Conservation (phyloP, 164 flowering plant species). For the Macadamia integrifolia region DNA sequence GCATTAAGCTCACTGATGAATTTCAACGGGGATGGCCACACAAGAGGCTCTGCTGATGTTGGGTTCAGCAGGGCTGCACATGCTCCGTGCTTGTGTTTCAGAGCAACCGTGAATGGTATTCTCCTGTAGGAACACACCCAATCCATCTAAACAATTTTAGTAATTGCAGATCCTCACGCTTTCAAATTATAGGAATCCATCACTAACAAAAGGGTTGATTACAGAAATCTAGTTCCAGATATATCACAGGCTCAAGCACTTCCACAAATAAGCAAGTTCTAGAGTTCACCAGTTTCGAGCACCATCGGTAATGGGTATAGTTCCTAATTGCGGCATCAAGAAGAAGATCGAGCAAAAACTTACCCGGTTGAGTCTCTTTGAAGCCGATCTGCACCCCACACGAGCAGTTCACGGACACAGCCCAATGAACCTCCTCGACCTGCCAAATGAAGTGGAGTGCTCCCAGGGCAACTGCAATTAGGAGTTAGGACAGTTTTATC, state of each 20-base stretch:
- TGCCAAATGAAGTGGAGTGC: conserved; percentile 57
- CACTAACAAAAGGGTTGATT: too few species aligned
- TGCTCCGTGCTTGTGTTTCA: conserved; percentile 34
- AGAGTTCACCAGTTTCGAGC: too few species aligned
- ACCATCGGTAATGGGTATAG: too few species aligned
- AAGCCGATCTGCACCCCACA: neutral
- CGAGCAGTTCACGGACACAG: neutral
- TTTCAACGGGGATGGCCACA: conserved; percentile 48
- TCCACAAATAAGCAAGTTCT: too few species aligned
- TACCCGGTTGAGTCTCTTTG: conserved; percentile 41
- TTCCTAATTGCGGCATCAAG: too few species aligned
- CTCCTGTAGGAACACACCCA: conserved; percentile 27
- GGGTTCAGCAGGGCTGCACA: conserved; percentile 52
- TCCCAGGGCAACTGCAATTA: conserved; percentile 37
- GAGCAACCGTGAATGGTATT: conserved; percentile 43
- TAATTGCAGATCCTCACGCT: neutral
- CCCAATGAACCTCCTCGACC: conserved; percentile 51
- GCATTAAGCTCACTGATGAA: conserved; percentile 43
- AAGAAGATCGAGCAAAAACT: conserved; percentile 4
- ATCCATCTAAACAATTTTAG: neutral
- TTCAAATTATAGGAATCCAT: neutral
- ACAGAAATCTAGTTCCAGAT: too few species aligned
- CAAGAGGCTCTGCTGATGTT: conserved; percentile 45
- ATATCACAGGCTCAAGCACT: too few species aligned
- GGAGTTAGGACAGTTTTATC: neutral